Evolutionary conservation across 768 basidiomycete species (phyloP), one percentile per base, ranked within the genome.

Genomic region (Suillus decipiens): DNA sequence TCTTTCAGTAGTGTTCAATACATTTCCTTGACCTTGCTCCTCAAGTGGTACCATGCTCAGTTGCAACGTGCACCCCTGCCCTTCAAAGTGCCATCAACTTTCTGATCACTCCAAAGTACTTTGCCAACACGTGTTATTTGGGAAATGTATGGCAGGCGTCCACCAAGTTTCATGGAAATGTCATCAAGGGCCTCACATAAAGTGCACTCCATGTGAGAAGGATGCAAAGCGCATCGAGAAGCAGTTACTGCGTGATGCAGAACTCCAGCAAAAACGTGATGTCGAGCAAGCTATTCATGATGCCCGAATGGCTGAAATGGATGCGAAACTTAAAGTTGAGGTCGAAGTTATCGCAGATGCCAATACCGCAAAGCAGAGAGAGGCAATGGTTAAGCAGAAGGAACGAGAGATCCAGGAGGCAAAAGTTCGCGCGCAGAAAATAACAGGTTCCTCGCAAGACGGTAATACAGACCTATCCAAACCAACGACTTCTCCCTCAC

Each of bases 61-160:
- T 15, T 88, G 86, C 64, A 79, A 80, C 5, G 14, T 79, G 4
- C 87, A 89, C 67, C 47, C 37, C 5, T 89, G 87, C 66, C 81
- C 82, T 0, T 84, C 80, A 0, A 87, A 82, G 70, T 89, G 87
- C 62, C 87, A 89, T 70, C 81, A 81, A 66, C 64, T 84, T 4
- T 70, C 55, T 39, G 84, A 87, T 66, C 86, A 88, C 68, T 82
- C 84, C 6, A 84, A 83, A 68, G 78, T 84, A 76, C 59, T 57
- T 2, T 88, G 87, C 70, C 62, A 73, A 22, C 67, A 71, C 6
- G 62, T 75, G 42, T 62, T 83, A 42, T 50, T 69, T 5, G 64
- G 66, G 1, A 75, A 73, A 54, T 89, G 87, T 68, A 19, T 1
- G 17, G 61, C 22, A 3, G 75, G 76, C 4, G 80, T 81, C 0